Evolutionary conservation across 2,329 filamentous ascomycete species (phyloP).

Genomic region (Aspergillus japonicus): DNA sequence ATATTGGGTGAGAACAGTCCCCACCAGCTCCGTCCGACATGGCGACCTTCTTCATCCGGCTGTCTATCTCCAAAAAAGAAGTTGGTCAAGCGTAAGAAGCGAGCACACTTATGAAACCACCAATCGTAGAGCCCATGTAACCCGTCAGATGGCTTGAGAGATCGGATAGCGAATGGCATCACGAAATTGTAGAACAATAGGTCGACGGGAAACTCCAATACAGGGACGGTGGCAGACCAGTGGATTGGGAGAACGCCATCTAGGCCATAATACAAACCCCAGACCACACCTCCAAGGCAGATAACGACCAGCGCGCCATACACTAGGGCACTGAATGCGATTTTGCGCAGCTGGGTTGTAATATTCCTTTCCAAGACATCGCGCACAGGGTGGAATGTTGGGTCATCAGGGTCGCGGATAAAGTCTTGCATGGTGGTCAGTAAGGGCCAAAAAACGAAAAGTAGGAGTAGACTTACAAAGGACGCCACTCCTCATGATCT

Average conservation of each 20-base stretch:
- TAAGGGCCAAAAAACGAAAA: conserved; percentile 4
- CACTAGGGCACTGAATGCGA: conserved; percentile 90
- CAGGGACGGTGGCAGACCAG: conserved; percentile 88
- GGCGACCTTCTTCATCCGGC: conserved; percentile 75
- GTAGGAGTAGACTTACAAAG: conserved; percentile 63
- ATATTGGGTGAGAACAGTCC: conserved; percentile 38
- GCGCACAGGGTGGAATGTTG: conserved; percentile 94
- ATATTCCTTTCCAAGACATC: conserved; percentile 94
- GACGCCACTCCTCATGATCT: conserved; percentile 93
- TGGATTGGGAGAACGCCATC: conserved; percentile 80
- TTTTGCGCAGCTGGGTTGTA: conserved; percentile 90
- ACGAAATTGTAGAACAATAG: conserved; percentile 95
- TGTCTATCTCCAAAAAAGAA: conserved; percentile 87
- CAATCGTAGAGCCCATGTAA: conserved; percentile 85
- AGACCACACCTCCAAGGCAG: conserved; percentile 92
- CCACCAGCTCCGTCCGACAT: conserved; percentile 62
- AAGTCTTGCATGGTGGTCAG: conserved; percentile 62
- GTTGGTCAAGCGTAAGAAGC: conserved; percentile 75
- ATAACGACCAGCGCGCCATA: conserved; percentile 91
- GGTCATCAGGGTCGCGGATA: conserved; percentile 95
- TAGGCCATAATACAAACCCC: conserved; percentile 72
- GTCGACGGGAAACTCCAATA: conserved; percentile 91
- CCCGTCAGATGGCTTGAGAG: conserved; percentile 80
- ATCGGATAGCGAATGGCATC: conserved; percentile 80
- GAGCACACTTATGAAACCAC: conserved; percentile 91